Conservation (phyloP, 805 yeast genomes). For the Metschnikowia peoriensis region DNA sequence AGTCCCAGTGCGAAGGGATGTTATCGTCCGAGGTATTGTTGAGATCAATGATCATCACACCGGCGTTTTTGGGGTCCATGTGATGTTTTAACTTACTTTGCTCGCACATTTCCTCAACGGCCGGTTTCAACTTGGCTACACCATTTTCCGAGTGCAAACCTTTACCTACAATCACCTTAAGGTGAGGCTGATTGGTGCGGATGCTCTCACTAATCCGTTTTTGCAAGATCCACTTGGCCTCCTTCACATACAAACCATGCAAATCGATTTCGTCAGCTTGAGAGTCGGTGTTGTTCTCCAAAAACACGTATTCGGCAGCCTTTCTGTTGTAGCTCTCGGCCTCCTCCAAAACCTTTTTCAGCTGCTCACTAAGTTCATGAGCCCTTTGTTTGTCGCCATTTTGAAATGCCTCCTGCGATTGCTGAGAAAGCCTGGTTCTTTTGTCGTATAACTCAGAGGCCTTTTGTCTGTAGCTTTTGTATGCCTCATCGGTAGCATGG, state of each 20-base stretch:
- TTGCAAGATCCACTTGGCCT: constrained; percentile 76
- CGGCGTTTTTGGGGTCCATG: constrained; percentile 70
- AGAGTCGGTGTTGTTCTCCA: constrained; percentile 86
- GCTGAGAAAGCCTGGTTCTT: constrained; percentile 51
- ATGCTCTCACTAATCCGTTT: constrained; percentile 68
- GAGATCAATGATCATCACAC: constrained; percentile 74
- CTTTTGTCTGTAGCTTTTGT: constrained; percentile 57
- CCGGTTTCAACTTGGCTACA: constrained; percentile 86
- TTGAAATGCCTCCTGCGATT: constrained; percentile 77
- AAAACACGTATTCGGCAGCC: constrained; percentile 89
- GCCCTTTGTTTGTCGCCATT: constrained; percentile 74
- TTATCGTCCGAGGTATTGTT: constrained; percentile 23
- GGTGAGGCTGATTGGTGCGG: constrained; percentile 53
- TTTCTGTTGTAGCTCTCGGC: constrained; percentile 70
- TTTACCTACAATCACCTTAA: constrained; percentile 89
- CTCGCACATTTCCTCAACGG: constrained; percentile 72
- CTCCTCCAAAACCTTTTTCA: constrained; percentile 54
- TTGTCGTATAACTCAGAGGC: constrained; percentile 68
- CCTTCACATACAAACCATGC: constrained; percentile 88
- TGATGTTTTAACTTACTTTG: constrained; percentile 60
- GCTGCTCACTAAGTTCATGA: constrained; percentile 64
- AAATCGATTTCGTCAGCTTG: constrained; percentile 83
- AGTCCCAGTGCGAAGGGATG: constrained; percentile 35
- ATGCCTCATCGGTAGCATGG: constrained; percentile 67
- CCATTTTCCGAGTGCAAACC: constrained; percentile 83